Evolutionary conservation across 2,329 filamentous ascomycete genomes (phyloP), one percentile per base, ranked within the genome.

Genomic region (Arthrinium phaeospermum): DNA sequence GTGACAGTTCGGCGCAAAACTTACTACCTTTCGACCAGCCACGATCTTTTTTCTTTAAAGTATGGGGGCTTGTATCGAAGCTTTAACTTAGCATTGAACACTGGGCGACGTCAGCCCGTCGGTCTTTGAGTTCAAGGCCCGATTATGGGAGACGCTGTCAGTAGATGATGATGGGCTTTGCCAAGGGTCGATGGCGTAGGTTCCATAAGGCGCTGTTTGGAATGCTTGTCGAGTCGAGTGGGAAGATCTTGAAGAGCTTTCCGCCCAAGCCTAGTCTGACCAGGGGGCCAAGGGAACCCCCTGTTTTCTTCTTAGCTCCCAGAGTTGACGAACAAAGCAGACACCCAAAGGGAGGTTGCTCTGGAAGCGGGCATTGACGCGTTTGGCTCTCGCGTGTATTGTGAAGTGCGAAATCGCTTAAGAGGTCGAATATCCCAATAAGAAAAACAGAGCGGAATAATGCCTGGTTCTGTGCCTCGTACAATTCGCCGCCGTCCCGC

Each of bases 231-330:
- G 53, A 37, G 30, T 19, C 19, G 53, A 37, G 30, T 61, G 19
- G 22, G 34, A n/a, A n/a, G 34, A 34, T 61, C 30, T 61, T 27
- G 22, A 30, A 34, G 27, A 57, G 34, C 10, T 6, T 61, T 61
- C 53, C 53, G 53, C 53, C 53, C 53, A 61, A 34, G 53, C 27
- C 53, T 53, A 53, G 49, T 53, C 49, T 22, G 51, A 16, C 27
- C 51, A 57, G 51, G 51, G 51, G 12, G 7, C 34, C 13, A 19
- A 57, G 51, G 51, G 27, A 10, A 34, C 3, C 27, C 53, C 53
- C 30, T 61, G 53, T 61, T 27, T 49, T 16, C 27, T 57, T 57
- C 53, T 37, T 16, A 3, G 53, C 27, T 22, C 53, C 30, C 4
- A 37, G 53, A 61, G 34, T 41, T 64, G 57, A 64, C 41, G 34